Evolutionary conservation across 1,284 basidiomycete genomes (phyloP).

Genomic region (Ustilago sp.): DNA sequence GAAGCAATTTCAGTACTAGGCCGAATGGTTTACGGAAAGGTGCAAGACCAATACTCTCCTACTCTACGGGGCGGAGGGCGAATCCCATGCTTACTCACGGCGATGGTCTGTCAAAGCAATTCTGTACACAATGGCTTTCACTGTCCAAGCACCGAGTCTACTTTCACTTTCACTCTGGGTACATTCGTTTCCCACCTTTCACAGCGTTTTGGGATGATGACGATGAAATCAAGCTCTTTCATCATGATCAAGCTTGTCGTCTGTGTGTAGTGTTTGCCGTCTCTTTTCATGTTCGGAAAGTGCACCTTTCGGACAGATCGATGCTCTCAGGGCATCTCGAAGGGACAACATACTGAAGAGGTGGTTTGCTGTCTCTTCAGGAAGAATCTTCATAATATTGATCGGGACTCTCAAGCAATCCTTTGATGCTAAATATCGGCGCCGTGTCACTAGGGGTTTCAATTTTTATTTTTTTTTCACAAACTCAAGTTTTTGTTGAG

Average conservation of each 20-base stretch:
- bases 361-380: background rate
- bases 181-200: conserved; percentile 23
- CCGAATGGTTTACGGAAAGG: conserved; percentile 55
- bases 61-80: conserved; percentile 24
- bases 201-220: background rate
- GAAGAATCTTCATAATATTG: background rate
- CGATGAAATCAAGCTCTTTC: background rate
- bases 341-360: background rate
- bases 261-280: background rate
- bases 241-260: background rate
- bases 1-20: conserved; percentile 10
- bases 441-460: too few relatives aligned
- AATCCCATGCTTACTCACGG: conserved; percentile 61
- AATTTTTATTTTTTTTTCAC: too few relatives aligned
- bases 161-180: conserved; percentile 61
- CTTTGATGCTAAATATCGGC: conserved; percentile 4
- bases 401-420: background rate
- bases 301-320: too few relatives aligned
- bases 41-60: conserved; percentile 43
- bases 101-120: conserved; percentile 16
- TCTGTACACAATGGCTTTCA: conserved; percentile 26
- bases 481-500: too few relatives aligned
- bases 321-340: too few relatives aligned
- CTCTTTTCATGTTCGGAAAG: too few relatives aligned
- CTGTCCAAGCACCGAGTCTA: conserved; percentile 55